Conservation (phyloP, 2,329 filamentous ascomycete genomes). For the Penicillium corylophilum region DNA sequence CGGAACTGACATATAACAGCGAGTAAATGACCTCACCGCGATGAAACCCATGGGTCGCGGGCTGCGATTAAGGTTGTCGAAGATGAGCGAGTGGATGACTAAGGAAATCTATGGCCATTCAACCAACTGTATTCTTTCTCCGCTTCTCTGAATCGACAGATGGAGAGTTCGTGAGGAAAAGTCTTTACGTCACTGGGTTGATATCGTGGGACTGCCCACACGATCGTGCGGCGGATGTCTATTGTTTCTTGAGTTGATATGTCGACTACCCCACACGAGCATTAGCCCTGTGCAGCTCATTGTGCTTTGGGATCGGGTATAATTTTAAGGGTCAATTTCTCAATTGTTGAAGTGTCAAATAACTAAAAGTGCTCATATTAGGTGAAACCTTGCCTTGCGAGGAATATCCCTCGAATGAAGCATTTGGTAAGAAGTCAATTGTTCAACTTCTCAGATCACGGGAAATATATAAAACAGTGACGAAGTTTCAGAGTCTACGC, state of each 20-base stretch:
- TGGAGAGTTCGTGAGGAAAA: neutral
- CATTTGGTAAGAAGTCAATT: neutral
- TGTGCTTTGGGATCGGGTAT: neutral
- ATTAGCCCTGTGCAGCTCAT: neutral
- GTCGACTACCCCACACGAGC: slow-evolving; percentile 4
- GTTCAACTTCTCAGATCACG: neutral
- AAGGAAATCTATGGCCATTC: slow-evolving; percentile 5
- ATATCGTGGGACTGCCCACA: neutral
- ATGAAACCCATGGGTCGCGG: slow-evolving; percentile 13
- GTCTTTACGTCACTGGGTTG: slow-evolving; percentile 20
- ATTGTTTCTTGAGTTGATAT: slow-evolving; percentile 2
- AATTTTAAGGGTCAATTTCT: neutral
- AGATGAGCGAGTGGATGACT: slow-evolving; percentile 10
- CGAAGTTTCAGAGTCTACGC: slow-evolving; percentile 7
- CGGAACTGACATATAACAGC: slow-evolving; percentile 3
- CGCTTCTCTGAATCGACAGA: neutral
- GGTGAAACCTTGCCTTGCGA: neutral
- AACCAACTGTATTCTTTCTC: neutral
- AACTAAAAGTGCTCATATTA: neutral
- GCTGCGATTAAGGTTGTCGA: slow-evolving; percentile 6
- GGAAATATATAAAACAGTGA: slow-evolving; percentile 2
- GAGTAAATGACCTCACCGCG: slow-evolving; percentile 11
- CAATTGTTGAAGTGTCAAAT: neutral
- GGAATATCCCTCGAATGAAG: neutral
- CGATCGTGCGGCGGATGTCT: neutral